Conservation (phyloP, 1,284 basidiomycete genomes). For the Rhodotorula mucilaginosa region DNA sequence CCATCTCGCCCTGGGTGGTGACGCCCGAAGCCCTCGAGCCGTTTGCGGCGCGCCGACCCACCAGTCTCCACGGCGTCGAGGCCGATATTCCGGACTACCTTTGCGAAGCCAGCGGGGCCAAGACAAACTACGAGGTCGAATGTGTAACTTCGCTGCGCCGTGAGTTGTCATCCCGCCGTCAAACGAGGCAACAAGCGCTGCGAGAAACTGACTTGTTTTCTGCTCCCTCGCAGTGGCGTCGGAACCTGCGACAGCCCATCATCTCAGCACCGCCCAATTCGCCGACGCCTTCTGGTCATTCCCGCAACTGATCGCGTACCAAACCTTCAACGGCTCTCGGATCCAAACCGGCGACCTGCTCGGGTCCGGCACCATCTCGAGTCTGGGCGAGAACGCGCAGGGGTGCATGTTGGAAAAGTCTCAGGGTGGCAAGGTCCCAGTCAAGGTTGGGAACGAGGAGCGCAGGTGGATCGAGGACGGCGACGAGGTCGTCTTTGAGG, state of each 20-base stretch:
- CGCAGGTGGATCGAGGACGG: constrained; percentile 19
- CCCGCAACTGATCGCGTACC: constrained; percentile 37
- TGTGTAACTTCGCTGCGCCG: constrained; percentile 4
- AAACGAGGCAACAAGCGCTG: neutral
- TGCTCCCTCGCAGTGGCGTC: neutral
- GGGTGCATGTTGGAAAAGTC: constrained; percentile 19
- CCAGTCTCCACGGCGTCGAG: constrained; percentile 6
- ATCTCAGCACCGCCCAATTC: constrained; percentile 10
- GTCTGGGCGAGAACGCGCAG: neutral
- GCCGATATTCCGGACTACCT: constrained; percentile 15
- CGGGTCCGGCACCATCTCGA: constrained; percentile 43
- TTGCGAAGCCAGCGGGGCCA: neutral
- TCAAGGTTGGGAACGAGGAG: constrained; percentile 7
- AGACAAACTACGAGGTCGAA: constrained; percentile 7
- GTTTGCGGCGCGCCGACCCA: constrained; percentile 35
- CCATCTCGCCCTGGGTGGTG: constrained; percentile 44
- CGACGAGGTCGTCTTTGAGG: constrained; percentile 19
- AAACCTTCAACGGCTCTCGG: constrained; percentile 40
- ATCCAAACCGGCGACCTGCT: constrained; percentile 42
- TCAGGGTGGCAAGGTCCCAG: constrained; percentile 11
- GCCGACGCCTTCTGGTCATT: constrained; percentile 17
- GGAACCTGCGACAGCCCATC: constrained; percentile 6
- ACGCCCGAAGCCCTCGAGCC: constrained; percentile 38
- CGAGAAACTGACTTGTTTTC: neutral
- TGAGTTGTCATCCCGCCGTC: neutral